Evolutionary conservation across 2,329 filamentous ascomycete genomes (phyloP).

Genomic region (Moelleriella libera): DNA sequence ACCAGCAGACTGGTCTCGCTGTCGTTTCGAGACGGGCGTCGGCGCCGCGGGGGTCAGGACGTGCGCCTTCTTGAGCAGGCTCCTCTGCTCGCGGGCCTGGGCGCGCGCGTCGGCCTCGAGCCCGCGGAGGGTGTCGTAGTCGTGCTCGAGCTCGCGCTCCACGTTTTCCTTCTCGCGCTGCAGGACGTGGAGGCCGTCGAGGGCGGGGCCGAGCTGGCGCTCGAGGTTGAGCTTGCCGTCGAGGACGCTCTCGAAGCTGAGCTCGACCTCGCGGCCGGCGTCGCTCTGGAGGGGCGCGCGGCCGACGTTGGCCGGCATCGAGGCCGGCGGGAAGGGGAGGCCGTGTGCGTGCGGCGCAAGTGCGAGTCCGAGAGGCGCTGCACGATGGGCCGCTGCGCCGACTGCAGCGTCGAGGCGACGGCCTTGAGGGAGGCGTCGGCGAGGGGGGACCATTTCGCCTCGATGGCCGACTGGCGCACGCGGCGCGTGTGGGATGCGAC

Average conservation of each 20-base stretch:
- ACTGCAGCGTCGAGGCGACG: slow-evolving; percentile 39
- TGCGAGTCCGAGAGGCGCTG: slow-evolving; percentile 36
- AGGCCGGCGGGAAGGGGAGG: slow-evolving; percentile 51
- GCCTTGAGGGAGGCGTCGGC: slow-evolving; percentile 37
- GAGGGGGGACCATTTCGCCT: slow-evolving; percentile 52
- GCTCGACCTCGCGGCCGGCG: slow-evolving; percentile 39
- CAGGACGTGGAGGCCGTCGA: slow-evolving; percentile 50
- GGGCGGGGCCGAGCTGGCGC: slow-evolving; percentile 42
- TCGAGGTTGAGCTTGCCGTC: slow-evolving; percentile 43
- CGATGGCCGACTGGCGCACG: slow-evolving; percentile 50
- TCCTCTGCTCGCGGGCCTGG: slow-evolving; percentile 35
- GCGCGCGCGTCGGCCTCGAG: slow-evolving; percentile 43
- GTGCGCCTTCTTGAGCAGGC: slow-evolving; percentile 34
- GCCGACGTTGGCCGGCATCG: slow-evolving; percentile 10
- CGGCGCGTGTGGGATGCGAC: slow-evolving; percentile 34
- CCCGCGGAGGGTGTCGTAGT: slow-evolving; percentile 34
- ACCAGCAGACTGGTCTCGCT: no score
- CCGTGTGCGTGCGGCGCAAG: slow-evolving; percentile 35
- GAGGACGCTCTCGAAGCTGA: slow-evolving; percentile 52
- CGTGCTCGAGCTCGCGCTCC: slow-evolving; percentile 38
- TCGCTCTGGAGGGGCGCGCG: slow-evolving; percentile 12
- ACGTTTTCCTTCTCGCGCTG: slow-evolving; percentile 41
- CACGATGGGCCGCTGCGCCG: slow-evolving; percentile 48
- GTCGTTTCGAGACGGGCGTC: neutral
- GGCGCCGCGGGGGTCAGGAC: slow-evolving; percentile 28